A percentile compares a stretch with the other conserved stretches of the same genome.
These are phyloP conservation scores for Soucietia sequanensis DNA, from an alignment of 805 yeast genomes.

Conservation along the genomic window DNA sequence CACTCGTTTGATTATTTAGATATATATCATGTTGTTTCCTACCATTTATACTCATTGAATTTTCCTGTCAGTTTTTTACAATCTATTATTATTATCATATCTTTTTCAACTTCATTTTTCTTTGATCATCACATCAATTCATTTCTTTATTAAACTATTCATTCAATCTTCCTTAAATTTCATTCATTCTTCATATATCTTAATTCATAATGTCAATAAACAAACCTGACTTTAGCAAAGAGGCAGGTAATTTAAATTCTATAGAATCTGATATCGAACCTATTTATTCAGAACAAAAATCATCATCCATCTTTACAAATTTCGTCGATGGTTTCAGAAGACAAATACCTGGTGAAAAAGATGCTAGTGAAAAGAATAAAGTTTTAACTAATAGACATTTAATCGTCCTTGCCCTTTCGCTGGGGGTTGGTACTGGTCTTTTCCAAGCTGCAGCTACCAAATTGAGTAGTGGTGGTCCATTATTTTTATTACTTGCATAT, in stretches of 20 bases:
- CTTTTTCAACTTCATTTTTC: too few species aligned
- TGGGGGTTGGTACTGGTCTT: constrained; percentile 31
- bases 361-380: constrained; percentile 1
- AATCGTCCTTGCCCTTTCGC: constrained; percentile 26
- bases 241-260: not conserved
- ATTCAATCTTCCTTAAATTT: too few species aligned
- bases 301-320: not conserved
- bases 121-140: too few species aligned
- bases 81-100: too few species aligned
- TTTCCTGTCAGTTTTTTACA: too few species aligned
- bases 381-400: constrained; percentile 20
- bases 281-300: not conserved
- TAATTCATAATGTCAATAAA: too few species aligned
- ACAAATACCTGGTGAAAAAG: constrained; percentile 1
- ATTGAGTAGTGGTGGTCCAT: constrained; percentile 24
- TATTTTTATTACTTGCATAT: constrained; percentile 11
- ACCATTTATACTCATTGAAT: too few species aligned
- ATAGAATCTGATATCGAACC: not conserved
- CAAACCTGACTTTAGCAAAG: not conserved
- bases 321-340: constrained; percentile 3
- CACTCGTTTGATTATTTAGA: too few species aligned
- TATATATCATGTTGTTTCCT: too few species aligned
- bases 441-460: constrained; percentile 29
- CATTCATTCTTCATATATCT: too few species aligned
- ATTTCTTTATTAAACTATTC: too few species aligned